These are phyloP conservation scores for Cryptococcus jaspeensis DNA, from an alignment of 1,284 basidiomycete species.

Conservation along the genomic window DNA sequence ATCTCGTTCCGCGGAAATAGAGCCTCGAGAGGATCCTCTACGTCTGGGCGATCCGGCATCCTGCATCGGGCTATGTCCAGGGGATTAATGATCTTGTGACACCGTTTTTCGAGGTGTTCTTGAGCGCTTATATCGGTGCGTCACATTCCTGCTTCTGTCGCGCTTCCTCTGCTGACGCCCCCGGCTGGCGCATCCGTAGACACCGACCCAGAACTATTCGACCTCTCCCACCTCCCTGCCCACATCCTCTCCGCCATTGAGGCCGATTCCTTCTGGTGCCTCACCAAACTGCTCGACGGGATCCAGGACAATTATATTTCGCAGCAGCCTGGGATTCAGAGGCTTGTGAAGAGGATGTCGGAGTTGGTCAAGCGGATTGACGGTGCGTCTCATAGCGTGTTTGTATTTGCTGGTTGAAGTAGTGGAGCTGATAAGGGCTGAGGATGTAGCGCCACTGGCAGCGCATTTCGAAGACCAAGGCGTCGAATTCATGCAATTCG, in stretches of 20 bases:
- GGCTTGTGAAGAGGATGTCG: slow-evolving; percentile 86
- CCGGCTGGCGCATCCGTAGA: slow-evolving; percentile 39
- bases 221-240: slow-evolving; percentile 70
- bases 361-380: slow-evolving; percentile 90
- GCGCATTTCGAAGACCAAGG: slow-evolving; percentile 81
- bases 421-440: not conserved
- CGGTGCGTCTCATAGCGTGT: slow-evolving; percentile 58
- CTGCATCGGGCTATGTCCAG: slow-evolving; percentile 93
- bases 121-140: slow-evolving; percentile 82
- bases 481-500: slow-evolving; percentile 98
- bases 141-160: slow-evolving; percentile 5
- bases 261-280: slow-evolving; percentile 95
- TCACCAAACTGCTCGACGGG: slow-evolving; percentile 86
- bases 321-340: slow-evolving; percentile 89
- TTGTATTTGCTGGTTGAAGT: not conserved
- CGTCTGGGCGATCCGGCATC: slow-evolving; percentile 96
- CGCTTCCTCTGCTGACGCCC: not conserved
- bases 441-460: slow-evolving; percentile 76
- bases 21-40: slow-evolving; percentile 90
- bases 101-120: slow-evolving; percentile 25
- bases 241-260: slow-evolving; percentile 77
- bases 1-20: slow-evolving; percentile 49
- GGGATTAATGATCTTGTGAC: slow-evolving; percentile 85
- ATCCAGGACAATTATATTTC: slow-evolving; percentile 97
- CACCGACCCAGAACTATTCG: slow-evolving; percentile 81